Percentiles rank a stretch among this genome's conserved stretches.
Conservation (phyloP, 371 early-diverging fungal species). For the Dichotomocladium elegans region DNA sequence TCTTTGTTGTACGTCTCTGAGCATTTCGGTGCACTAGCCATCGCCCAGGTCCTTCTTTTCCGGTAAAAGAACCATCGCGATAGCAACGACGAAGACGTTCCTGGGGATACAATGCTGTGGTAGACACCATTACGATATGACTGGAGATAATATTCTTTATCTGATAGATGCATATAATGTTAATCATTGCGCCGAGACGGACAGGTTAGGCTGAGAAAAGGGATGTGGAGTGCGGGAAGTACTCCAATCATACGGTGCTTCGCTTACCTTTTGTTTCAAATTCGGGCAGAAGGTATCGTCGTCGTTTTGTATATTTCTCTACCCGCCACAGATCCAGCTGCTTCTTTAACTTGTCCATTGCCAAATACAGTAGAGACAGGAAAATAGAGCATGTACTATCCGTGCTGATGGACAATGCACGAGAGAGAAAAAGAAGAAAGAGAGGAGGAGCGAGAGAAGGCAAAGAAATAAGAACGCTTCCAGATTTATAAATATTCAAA, state of each 20-base stretch:
- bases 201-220: too few relatives aligned
- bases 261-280: conserved; percentile 3
- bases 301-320: conserved; percentile 8
- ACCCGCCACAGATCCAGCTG: conserved; percentile 10
- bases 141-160: conserved; percentile 3
- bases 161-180: not conserved
- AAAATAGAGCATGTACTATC: not conserved
- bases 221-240: too few relatives aligned
- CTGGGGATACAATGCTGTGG: too few relatives aligned
- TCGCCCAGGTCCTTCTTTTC: too few relatives aligned
- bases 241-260: too few relatives aligned
- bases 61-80: too few relatives aligned
- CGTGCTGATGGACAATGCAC: not conserved
- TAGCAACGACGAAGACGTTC: not conserved
- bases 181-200: not conserved
- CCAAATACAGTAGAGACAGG: not conserved
- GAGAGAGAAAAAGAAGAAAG: not conserved
- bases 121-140: conserved; percentile 5
- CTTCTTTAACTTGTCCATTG: conserved; percentile 7
- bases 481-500: too few relatives aligned
- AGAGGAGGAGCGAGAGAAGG: too few relatives aligned
- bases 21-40: too few relatives aligned
- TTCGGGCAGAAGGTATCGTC: conserved; percentile 2
- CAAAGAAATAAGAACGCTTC: too few relatives aligned
- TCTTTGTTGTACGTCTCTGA: too few relatives aligned